Evolutionary conservation across 2,329 filamentous ascomycete species (phyloP).

Genomic region (Colletotrichum orbiculare): DNA sequence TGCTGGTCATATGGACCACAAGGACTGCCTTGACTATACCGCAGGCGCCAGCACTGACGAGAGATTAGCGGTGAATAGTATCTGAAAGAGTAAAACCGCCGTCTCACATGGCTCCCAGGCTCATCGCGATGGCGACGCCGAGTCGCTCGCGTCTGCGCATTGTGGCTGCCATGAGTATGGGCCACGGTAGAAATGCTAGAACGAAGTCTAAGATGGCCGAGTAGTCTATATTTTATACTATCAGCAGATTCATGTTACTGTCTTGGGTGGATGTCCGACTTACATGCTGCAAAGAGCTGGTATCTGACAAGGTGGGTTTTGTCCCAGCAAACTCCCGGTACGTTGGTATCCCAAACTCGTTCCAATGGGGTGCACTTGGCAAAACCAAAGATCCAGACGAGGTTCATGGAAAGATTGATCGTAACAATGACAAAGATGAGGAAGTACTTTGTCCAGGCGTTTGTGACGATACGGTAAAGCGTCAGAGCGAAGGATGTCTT

Average conservation of each 20-base stretch:
- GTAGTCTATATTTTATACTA: constrained; percentile 41
- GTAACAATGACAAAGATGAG: constrained; percentile 43
- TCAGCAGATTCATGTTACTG: constrained; percentile 5
- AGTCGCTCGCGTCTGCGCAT: constrained; percentile 47
- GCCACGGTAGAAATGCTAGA: constrained; percentile 47
- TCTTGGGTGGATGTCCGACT: not conserved
- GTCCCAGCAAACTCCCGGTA: constrained; percentile 47
- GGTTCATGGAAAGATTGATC: constrained; percentile 39
- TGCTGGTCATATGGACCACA: constrained; percentile 45
- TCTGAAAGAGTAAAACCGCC: not conserved
- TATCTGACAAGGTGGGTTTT: constrained; percentile 40
- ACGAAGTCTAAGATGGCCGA: constrained; percentile 49
- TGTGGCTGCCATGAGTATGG: constrained; percentile 46
- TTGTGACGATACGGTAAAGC: constrained; percentile 39
- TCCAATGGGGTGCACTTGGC: constrained; percentile 45
- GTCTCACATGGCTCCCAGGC: constrained; percentile 47
- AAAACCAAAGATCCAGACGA: constrained; percentile 49
- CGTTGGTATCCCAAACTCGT: constrained; percentile 41
- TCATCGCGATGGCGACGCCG: constrained; percentile 50
- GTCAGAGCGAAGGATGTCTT: constrained; percentile 41
- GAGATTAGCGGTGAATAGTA: not conserved
- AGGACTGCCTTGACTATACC: constrained; percentile 49
- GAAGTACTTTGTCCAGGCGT: constrained; percentile 40
- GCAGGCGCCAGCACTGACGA: constrained; percentile 43
- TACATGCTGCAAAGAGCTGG: constrained; percentile 48